A percentile compares a stretch with the other conserved stretches of the same genome.
These are phyloP conservation scores for Graphilbum fragrans DNA, from an alignment of 2,329 filamentous ascomycete genomes.

Conservation along the genomic window DNA sequence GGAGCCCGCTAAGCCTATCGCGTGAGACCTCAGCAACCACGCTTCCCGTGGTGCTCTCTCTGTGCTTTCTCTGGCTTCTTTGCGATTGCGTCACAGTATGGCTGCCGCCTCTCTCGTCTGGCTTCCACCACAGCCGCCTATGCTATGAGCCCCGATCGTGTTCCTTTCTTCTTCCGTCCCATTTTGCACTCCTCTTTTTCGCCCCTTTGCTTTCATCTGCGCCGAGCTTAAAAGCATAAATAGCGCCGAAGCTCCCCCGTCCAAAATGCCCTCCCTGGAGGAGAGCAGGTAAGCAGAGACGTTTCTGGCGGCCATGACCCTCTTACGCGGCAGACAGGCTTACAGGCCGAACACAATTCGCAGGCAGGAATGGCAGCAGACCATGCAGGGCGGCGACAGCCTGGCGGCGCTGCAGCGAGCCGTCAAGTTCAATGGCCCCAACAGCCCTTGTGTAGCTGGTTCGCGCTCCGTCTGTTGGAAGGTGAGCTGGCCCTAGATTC, in stretches of 20 bases:
- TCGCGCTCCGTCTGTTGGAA: conserved; percentile 90
- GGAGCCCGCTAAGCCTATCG: conserved; percentile 6
- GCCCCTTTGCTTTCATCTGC: not conserved
- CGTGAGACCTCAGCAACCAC: too few species aligned
- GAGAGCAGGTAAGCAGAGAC: conserved; percentile 26
- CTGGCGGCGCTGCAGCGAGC: conserved; percentile 51
- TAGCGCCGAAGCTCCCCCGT: not conserved
- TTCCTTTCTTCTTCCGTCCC: not conserved
- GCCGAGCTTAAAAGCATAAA: too few species aligned
- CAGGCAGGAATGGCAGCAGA: conserved; percentile 57
- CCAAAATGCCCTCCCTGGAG: conserved; percentile 37
- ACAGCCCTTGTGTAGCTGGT: conserved; percentile 56
- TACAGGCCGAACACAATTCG: not conserved
- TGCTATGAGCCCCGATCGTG: not conserved
- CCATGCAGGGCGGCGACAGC: conserved; percentile 43
- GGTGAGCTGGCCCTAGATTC: conserved; percentile 27
- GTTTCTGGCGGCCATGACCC: not conserved
- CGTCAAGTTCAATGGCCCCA: conserved; percentile 46
- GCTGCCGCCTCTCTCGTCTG: not conserved
- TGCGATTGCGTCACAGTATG: too few species aligned
- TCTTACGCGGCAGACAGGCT: not conserved
- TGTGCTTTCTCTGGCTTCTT: too few species aligned
- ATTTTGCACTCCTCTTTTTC: not conserved
- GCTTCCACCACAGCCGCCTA: not conserved
- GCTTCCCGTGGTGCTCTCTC: too few species aligned